Percentiles rank a stretch among this genome's conserved stretches.
Conservation (phyloP, 225 moss, liverwort and hornwort genomes). For the Marchantia paleacea region DNA sequence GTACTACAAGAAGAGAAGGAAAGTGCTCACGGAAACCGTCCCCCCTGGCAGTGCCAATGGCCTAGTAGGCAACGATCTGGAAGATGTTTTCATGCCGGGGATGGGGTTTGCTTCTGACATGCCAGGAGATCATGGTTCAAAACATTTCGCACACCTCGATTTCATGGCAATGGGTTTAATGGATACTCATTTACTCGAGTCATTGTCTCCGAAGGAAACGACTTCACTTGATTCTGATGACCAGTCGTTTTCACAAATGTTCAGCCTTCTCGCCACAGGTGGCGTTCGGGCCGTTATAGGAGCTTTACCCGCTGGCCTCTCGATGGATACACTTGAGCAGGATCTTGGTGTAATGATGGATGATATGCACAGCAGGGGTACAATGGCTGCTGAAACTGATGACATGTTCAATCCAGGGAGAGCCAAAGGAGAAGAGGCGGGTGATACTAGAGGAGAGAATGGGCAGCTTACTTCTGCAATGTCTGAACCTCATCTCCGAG, state of each 20-base stretch:
- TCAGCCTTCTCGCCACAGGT: slow-evolving; percentile 91
- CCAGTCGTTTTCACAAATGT: slow-evolving; percentile 84
- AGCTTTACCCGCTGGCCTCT: slow-evolving; percentile 53
- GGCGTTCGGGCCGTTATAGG: slow-evolving; percentile 86
- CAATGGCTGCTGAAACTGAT: slow-evolving; percentile 8
- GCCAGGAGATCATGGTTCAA: slow-evolving; percentile 36
- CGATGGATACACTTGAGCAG: slow-evolving; percentile 39
- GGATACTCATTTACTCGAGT: slow-evolving; percentile 50
- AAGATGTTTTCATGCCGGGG: slow-evolving; percentile 16
- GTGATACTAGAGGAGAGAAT: neutral
- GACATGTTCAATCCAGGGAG: slow-evolving; percentile 8
- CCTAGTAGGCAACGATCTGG: slow-evolving; percentile 29
- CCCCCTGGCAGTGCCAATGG: slow-evolving; percentile 37
- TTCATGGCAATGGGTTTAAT: slow-evolving; percentile 44
- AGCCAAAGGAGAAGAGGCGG: slow-evolving; percentile 13
- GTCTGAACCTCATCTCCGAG: slow-evolving; percentile 2
- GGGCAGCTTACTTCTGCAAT: slow-evolving; percentile 12
- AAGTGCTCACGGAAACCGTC: slow-evolving; percentile 46
- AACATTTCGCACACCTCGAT: slow-evolving; percentile 38
- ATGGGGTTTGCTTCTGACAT: slow-evolving; percentile 38
- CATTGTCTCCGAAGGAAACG: slow-evolving; percentile 58
- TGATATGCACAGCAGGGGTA: slow-evolving; percentile 31
- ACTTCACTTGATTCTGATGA: slow-evolving; percentile 59
- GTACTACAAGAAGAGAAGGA: slow-evolving; percentile 75
- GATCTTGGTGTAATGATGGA: slow-evolving; percentile 11